phyloP scores from a whole-genome alignment of 2,329 filamentous ascomycete species.

The Dactylellina haptotyla region DNA sequence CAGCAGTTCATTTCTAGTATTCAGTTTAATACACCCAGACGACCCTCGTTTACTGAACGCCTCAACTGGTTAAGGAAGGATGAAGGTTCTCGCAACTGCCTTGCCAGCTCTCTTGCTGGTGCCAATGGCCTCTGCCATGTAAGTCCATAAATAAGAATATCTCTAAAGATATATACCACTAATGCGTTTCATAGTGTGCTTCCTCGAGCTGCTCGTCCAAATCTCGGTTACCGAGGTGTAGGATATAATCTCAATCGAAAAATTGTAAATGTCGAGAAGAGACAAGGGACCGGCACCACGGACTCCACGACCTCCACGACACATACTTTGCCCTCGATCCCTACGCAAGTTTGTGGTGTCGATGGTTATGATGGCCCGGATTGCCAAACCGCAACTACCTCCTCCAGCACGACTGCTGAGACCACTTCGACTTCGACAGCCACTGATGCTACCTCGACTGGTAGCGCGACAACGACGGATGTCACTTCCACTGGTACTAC shows the following conservation, averaged over 20 bases:
- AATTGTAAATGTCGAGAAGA: background rate
- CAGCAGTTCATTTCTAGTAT: too few relatives aligned
- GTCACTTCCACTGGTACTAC: background rate
- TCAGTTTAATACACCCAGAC: too few relatives aligned
- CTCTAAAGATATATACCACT: background rate
- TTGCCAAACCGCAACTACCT: background rate
- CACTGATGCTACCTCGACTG: background rate
- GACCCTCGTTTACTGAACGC: background rate
- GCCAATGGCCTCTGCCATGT: constrained; percentile 33
- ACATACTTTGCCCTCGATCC: too few relatives aligned
- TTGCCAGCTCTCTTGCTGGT: constrained; percentile 44
- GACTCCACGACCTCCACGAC: background rate
- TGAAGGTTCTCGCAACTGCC: constrained; percentile 33
- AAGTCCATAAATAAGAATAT: constrained; percentile 5
- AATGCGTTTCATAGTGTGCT: background rate
- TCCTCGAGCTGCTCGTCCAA: background rate
- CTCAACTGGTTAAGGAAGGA: background rate
- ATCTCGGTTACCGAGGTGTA: background rate
- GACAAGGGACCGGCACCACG: too few relatives aligned
- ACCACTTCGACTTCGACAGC: background rate
- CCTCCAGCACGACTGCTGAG: background rate
- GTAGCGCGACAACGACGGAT: background rate
- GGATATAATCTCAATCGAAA: background rate
- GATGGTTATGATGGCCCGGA: too few relatives aligned
- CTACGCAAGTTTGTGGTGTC: too few relatives aligned